Conservation (phyloP, 2,329 filamentous ascomycete species). For the Cladophialophora chaetospira region DNA sequence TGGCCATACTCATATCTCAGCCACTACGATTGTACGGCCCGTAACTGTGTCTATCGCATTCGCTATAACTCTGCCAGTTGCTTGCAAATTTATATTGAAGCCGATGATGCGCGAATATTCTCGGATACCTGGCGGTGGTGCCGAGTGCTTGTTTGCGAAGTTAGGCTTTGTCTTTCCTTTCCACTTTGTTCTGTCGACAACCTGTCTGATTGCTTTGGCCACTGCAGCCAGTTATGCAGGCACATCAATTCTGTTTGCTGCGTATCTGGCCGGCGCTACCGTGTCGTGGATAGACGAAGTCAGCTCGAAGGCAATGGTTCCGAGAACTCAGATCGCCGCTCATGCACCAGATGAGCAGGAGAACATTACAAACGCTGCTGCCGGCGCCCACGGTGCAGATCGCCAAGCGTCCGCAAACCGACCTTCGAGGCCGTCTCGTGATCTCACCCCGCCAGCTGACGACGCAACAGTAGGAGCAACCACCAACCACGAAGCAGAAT, state of each 20-base stretch:
- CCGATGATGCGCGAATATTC: conserved; percentile 16
- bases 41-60: conserved; percentile 52
- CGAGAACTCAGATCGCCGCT: neutral
- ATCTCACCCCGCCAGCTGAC: neutral
- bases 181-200: conserved; percentile 46
- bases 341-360: neutral
- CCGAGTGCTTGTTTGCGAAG: neutral
- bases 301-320: neutral
- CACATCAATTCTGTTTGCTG: conserved; percentile 59
- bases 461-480: neutral
- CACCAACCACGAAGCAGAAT: neutral
- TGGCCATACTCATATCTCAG: conserved; percentile 37
- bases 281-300: conserved; percentile 54
- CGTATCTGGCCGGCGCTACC: conserved; percentile 58
- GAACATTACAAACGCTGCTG: neutral
- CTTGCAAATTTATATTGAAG: conserved; percentile 34
- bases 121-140: neutral
- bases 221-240: conserved; percentile 56
- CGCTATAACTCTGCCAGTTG: conserved; percentile 35
- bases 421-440: neutral
- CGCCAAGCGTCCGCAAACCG: neutral
- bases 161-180: conserved; percentile 31
- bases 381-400: too few relatives aligned
- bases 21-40: conserved; percentile 52
- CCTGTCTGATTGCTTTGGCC: conserved; percentile 50